Conservation (phyloP, 164 flowering plant genomes). For the Warburgia ugandensis region DNA sequence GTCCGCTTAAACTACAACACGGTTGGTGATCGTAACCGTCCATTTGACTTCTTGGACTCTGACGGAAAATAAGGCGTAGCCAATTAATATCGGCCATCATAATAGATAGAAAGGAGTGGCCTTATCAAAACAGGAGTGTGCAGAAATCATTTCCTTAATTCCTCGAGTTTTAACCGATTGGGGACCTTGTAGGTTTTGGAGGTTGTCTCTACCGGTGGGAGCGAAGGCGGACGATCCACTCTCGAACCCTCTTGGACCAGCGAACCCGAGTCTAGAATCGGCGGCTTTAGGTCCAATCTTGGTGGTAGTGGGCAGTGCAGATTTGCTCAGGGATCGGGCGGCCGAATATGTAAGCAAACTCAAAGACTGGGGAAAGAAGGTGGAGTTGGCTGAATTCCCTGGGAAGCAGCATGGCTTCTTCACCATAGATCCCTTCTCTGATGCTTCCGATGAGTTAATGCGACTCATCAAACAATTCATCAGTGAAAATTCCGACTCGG, state of each 20-base stretch:
- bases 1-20: background rate
- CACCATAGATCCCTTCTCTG: slow-evolving; percentile 47
- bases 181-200: slow-evolving; percentile 48
- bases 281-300: slow-evolving; percentile 43
- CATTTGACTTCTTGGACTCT: no score
- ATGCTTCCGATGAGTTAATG: slow-evolving; percentile 37
- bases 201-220: slow-evolving; percentile 56
- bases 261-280: slow-evolving; percentile 30
- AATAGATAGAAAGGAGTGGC: background rate
- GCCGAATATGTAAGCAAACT: slow-evolving; percentile 39
- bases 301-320: slow-evolving; percentile 48
- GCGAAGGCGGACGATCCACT: slow-evolving; percentile 56
- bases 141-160: background rate
- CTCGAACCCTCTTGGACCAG: slow-evolving; percentile 63
- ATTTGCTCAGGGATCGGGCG: slow-evolving; percentile 50
- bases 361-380: slow-evolving; percentile 43
- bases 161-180: background rate
- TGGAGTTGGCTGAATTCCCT: slow-evolving; percentile 54
- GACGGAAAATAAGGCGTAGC: no score
- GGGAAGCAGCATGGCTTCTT: slow-evolving; percentile 75
- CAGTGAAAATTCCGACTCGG: background rate
- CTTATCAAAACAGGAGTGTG: background rate
- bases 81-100: no score
- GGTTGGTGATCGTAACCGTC: background rate
- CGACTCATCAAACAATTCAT: slow-evolving; percentile 39